Percentiles rank a stretch among this genome's conserved stretches.
These are phyloP conservation scores for Gelatoporia subvermispora DNA, from an alignment of 768 basidiomycete species.

Conservation along the genomic window DNA sequence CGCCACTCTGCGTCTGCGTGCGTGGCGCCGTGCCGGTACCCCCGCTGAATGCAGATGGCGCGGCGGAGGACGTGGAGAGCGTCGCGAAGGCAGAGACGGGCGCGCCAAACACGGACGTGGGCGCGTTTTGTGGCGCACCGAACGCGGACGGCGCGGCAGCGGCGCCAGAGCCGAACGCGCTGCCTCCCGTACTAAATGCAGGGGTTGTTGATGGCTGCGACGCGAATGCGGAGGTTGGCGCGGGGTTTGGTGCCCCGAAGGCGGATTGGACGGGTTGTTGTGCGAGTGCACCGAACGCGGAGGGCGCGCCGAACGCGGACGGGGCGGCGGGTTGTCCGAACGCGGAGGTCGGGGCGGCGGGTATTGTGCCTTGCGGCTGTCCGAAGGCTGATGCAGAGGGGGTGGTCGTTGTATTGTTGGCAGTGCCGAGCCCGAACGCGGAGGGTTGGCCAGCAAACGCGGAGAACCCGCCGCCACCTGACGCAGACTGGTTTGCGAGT, in stretches of 20 bases:
- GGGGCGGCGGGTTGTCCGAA: slow-evolving; percentile 10
- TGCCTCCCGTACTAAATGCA: slow-evolving; percentile 31
- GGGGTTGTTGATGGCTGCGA: slow-evolving; percentile 26
- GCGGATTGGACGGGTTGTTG: slow-evolving; percentile 1
- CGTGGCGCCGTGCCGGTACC: background rate
- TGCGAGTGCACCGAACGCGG: slow-evolving; percentile 16
- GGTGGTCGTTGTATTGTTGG: slow-evolving; percentile 9
- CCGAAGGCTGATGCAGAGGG: slow-evolving; percentile 20
- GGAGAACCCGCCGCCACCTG: slow-evolving; percentile 20
- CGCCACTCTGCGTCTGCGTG: slow-evolving; percentile 15
- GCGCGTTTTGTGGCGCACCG: slow-evolving; percentile 5
- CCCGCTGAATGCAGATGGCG: slow-evolving; percentile 1
- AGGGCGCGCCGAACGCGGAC: slow-evolving; percentile 14
- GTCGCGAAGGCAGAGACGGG: slow-evolving; percentile 2
- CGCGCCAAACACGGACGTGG: slow-evolving; percentile 15
- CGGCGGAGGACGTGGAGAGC: background rate
- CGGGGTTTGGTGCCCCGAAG: background rate
- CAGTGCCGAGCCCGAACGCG: slow-evolving; percentile 21
- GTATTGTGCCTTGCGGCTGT: slow-evolving; percentile 14
- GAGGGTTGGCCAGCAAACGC: slow-evolving; percentile 25
- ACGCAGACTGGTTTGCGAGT: slow-evolving; percentile 20
- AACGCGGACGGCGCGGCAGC: slow-evolving; percentile 7
- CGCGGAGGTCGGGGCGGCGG: slow-evolving; percentile 11
- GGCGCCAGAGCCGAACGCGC: background rate
- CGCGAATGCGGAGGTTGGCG: slow-evolving; percentile 2